Evolutionary conservation across 257 asterid genomes (phyloP), one percentile per base, ranked within the genome.

Genomic region (Solanum phureja): DNA sequence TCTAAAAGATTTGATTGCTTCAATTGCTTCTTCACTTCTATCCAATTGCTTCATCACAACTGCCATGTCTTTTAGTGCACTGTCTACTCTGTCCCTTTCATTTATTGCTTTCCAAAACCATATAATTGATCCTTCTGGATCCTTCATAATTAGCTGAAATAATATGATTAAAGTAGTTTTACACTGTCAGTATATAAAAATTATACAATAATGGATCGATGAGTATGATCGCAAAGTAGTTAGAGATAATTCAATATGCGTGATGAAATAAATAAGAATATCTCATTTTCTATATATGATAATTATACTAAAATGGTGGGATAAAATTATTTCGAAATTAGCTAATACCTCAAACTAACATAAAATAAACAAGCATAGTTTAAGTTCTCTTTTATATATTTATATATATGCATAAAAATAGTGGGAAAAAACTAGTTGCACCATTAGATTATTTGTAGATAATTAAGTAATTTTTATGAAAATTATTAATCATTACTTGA

Each of bases 31-130:
- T 90, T 94, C 94, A 21, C 93, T 31, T 86, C 98, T 89, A 52
- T 93, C 92, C 64, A 95, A 89, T 62, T 95, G 98, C 89, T 94
- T 95, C 98, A 95, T 93, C 35, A 95, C 98, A 3, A 94, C 92
- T 9, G 96, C 98, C 98, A 95, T 95, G 84, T 94, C 98, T 19
- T 95, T 95, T 0, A 95, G 31, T 23, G 83, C 83, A 38, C 83
- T 76, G 21, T 76, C 83, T 0, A 76, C 83, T 76, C 83, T 76
- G 5, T 76, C 83, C 21, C 83, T 3, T 76, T 19, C 34, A 38
- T n/a, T 76, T 23, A 76, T 40, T 27, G 98, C 96, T 86, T 95
- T 94, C 98, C 94, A 91, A 10, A 94, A 95, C 98, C 96, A 95
- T 11, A 93, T 86, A 52, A 94, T 90, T 9, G 98, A 95, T 49